Percentiles rank a stretch among this genome's conserved stretches.
phyloP scores from a whole-genome alignment of 495 filamentous ascomycete species.

The Zalerion maritima region DNA sequence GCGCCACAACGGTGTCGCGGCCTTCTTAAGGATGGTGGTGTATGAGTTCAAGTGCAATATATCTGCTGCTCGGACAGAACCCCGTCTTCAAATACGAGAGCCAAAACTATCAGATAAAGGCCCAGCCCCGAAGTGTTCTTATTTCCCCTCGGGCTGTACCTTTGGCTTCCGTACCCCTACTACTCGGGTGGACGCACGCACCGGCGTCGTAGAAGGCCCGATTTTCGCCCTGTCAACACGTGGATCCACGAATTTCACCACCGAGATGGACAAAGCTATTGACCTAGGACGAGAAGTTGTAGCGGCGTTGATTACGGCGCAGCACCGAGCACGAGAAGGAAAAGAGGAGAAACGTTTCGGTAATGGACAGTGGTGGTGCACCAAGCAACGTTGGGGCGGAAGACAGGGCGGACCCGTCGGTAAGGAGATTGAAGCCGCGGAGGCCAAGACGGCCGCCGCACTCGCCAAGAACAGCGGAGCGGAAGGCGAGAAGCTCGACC shows the following conservation, averaged over 20 bases:
- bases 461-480: constrained; percentile 28
- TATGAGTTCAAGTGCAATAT: constrained; percentile 72
- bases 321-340: constrained; percentile 67
- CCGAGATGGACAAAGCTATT: constrained; percentile 36
- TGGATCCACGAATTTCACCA: constrained; percentile 33
- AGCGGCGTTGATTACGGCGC: constrained; percentile 59
- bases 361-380: constrained; percentile 72
- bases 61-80: constrained; percentile 43
- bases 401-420: constrained; percentile 49
- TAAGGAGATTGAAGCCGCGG: constrained; percentile 32
- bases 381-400: constrained; percentile 59
- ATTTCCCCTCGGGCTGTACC: constrained; percentile 35
- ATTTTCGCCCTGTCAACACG: constrained; percentile 46
- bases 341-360: constrained; percentile 49
- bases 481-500: not conserved
- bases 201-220: constrained; percentile 66
- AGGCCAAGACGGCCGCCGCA: constrained; percentile 17
- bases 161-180: constrained; percentile 53
- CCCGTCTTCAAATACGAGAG: constrained; percentile 39
- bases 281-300: constrained; percentile 64
- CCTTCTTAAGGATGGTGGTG: constrained; percentile 62
- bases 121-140: constrained; percentile 25
- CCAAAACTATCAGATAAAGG: constrained; percentile 35
- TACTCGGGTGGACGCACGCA: constrained; percentile 53
- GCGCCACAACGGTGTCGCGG: constrained; percentile 52